Conservation (phyloP, 2,329 filamentous ascomycete species). For the Trichophyton mentagrophytes region DNA sequence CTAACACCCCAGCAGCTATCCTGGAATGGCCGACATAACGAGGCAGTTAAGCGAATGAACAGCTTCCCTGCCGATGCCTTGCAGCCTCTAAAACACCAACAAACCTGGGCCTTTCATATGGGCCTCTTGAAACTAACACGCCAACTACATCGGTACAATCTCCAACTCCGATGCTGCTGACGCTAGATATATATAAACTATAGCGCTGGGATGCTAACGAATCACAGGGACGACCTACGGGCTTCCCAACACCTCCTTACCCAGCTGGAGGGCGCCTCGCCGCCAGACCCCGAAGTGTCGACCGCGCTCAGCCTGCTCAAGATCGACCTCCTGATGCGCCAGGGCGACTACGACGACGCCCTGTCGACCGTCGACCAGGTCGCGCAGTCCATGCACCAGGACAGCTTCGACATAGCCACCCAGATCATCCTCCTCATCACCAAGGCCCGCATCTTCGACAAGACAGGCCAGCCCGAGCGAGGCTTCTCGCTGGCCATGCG, state of each 20-base stretch:
- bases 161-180: not conserved
- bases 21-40: conserved; percentile 56
- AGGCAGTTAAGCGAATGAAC: conserved; percentile 51
- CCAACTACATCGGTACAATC: conserved; percentile 30
- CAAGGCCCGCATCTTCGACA: conserved; percentile 59
- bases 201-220: not conserved
- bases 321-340: conserved; percentile 46
- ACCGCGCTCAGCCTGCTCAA: conserved; percentile 48
- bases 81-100: conserved; percentile 63
- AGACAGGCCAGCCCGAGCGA: conserved; percentile 55
- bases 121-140: conserved; percentile 32
- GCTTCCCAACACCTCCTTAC: conserved; percentile 45
- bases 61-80: conserved; percentile 48
- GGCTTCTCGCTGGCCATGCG: conserved; percentile 66
- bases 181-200: too few species aligned
- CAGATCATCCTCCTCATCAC: conserved; percentile 58
- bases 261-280: conserved; percentile 42
- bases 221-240: conserved; percentile 41
- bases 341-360: conserved; percentile 41
- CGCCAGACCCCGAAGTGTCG: conserved; percentile 46
- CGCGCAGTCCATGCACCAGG: conserved; percentile 39
- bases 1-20: conserved; percentile 26
- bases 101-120: conserved; percentile 37
- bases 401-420: conserved; percentile 51
- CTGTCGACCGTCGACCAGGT: conserved; percentile 43